These are phyloP conservation scores for Clavispora santaluciae DNA, from an alignment of 805 yeast species.

Conservation along the genomic window DNA sequence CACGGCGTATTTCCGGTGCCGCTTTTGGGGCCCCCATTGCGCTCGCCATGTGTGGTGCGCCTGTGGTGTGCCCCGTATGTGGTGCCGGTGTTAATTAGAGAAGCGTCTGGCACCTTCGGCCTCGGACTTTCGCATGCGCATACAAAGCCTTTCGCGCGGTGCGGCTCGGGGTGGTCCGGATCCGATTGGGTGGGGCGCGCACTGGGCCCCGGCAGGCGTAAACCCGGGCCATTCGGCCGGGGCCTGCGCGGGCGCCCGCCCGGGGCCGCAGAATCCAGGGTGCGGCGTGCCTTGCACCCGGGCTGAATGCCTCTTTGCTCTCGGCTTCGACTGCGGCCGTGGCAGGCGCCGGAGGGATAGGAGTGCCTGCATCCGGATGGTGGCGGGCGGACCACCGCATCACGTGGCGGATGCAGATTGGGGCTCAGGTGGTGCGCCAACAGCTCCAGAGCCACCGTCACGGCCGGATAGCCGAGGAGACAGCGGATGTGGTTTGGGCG, in stretches of 20 bases:
- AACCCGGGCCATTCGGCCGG: not conserved
- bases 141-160: constrained; percentile 1
- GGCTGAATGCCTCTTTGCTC: too few species aligned
- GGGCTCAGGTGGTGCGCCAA: not conserved
- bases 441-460: too few species aligned
- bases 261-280: too few species aligned
- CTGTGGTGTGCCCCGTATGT: not conserved
- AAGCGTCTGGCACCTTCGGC: constrained; percentile 5
- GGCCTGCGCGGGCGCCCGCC: too few species aligned
- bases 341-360: not conserved
- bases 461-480: too few species aligned
- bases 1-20: too few species aligned
- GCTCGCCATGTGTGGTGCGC: not conserved
- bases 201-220: not conserved
- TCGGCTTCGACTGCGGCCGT: too few species aligned
- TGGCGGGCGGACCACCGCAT: not conserved
- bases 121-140: constrained; percentile 16
- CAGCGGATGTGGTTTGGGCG: too few species aligned
- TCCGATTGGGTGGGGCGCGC: not conserved
- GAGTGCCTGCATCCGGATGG: not conserved
- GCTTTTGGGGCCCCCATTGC: not conserved
- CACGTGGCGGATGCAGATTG: not conserved
- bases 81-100: not conserved
- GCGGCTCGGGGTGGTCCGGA: constrained; percentile 1
- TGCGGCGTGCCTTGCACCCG: too few species aligned